phyloP scores from a whole-genome alignment of 2,329 filamentous ascomycete genomes.

The Ophiocordyceps camponoti-leonardi region DNA sequence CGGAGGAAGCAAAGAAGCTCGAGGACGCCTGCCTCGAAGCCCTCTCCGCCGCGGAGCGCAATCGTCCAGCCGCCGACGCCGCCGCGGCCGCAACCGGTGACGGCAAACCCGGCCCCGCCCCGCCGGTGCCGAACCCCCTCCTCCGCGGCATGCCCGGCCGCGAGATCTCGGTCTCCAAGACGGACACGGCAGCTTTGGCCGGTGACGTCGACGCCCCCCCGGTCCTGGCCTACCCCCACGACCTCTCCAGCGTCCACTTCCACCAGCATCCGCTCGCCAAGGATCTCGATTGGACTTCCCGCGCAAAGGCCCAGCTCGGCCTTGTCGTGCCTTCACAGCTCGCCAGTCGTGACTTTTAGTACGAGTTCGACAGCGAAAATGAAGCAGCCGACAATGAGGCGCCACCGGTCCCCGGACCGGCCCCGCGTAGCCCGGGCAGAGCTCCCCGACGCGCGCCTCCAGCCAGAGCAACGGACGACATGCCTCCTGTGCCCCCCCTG shows the following conservation, averaged over 20 bases:
- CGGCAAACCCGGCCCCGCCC: constrained; percentile 1
- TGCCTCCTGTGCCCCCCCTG: constrained; percentile 10
- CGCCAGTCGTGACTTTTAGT: constrained; percentile 18
- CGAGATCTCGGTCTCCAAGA: constrained; percentile 19
- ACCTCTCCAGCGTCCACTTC: constrained; percentile 17
- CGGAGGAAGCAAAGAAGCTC: constrained; percentile 16
- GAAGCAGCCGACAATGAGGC: constrained; percentile 3
- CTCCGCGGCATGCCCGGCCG: constrained; percentile 20
- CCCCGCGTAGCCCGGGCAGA: constrained; percentile 2
- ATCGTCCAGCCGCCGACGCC: neutral
- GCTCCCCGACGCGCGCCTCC: neutral
- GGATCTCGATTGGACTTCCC: constrained; percentile 10
- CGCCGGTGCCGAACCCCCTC: constrained; percentile 22
- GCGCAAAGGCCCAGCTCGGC: constrained; percentile 14
- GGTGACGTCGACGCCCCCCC: constrained; percentile 12
- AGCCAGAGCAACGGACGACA: constrained; percentile 3
- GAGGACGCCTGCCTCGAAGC: constrained; percentile 12
- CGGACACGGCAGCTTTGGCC: constrained; percentile 17
- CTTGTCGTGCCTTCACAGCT: constrained; percentile 17
- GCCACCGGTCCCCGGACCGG: neutral
- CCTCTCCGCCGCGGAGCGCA: constrained; percentile 6
- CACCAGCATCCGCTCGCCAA: constrained; percentile 18
- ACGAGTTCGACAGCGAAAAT: constrained; percentile 18
- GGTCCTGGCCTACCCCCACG: constrained; percentile 15
- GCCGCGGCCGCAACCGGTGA: neutral